Conservation (phyloP, 768 basidiomycete genomes). For the Tylopilus felleus region DNA sequence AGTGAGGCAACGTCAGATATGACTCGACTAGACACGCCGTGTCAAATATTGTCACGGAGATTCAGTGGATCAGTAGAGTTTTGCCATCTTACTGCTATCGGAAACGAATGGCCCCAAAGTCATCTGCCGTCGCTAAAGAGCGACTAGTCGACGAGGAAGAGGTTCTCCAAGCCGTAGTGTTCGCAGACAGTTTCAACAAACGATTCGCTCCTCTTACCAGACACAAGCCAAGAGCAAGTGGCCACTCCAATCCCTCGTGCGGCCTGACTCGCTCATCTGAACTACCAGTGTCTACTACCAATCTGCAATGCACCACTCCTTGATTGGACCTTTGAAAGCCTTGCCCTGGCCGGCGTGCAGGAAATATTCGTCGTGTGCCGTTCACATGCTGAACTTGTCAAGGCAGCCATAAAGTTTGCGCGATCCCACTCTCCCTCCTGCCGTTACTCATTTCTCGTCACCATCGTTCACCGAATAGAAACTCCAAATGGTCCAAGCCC, state of each 20-base stretch:
- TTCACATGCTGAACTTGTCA: conserved; percentile 84
- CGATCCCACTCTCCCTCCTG: conserved; percentile 11
- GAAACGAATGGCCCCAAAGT: conserved; percentile 62
- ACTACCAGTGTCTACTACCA: conserved; percentile 77
- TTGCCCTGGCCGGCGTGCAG: conserved; percentile 92
- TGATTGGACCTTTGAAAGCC: conserved; percentile 95
- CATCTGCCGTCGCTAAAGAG: conserved; percentile 51
- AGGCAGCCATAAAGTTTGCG: conserved; percentile 75
- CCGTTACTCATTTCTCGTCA: conserved; percentile 7
- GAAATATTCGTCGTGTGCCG: conserved; percentile 95
- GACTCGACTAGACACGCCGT: conserved; percentile 21
- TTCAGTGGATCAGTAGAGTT: background rate
- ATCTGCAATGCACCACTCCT: conserved; percentile 91
- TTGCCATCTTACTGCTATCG: background rate
- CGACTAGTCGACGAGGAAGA: conserved; percentile 75
- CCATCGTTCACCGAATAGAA: conserved; percentile 38
- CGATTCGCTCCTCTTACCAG: conserved; percentile 88
- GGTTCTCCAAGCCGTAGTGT: conserved; percentile 88
- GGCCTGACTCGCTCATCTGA: conserved; percentile 16
- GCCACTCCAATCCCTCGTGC: conserved; percentile 5
- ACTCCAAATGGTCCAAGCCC: conserved; percentile 83
- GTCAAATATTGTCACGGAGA: background rate
- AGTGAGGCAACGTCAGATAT: conserved; percentile 1
- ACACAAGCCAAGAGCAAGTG: conserved; percentile 77
- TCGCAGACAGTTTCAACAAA: conserved; percentile 95